Evolutionary conservation across 768 basidiomycete species (phyloP).

Genomic region (Antrodiella citrinella): DNA sequence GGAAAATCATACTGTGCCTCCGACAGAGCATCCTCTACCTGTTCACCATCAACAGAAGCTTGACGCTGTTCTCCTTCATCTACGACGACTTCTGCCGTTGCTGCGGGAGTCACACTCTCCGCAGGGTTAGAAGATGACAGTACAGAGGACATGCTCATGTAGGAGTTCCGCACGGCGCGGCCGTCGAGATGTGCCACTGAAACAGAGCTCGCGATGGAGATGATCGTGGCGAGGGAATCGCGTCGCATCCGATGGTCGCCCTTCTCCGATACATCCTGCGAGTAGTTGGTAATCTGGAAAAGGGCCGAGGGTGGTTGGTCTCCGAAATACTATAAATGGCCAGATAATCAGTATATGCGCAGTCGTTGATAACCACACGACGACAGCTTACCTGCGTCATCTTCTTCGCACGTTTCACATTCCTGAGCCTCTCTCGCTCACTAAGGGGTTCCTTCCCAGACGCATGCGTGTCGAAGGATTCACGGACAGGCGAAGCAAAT

Average conservation of each 20-base stretch:
- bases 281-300: constrained; percentile 26
- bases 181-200: constrained; percentile 2
- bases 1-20: not conserved
- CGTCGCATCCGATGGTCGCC: constrained; percentile 10
- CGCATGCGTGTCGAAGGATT: not conserved
- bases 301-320: constrained; percentile 38
- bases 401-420: constrained; percentile 41
- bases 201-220: constrained; percentile 15
- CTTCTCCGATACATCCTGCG: constrained; percentile 15
- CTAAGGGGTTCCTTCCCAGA: constrained; percentile 5
- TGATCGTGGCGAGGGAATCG: constrained; percentile 17
- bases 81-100: not conserved
- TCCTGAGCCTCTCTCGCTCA: constrained; percentile 31
- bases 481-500: not conserved
- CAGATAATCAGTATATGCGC: constrained; percentile 1
- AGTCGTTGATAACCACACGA: too few species aligned
- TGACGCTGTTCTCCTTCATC: not conserved
- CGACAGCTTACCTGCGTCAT: constrained; percentile 36
- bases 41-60: not conserved
- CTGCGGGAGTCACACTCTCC: not conserved
- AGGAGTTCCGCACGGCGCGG: constrained; percentile 8
- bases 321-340: constrained; percentile 37
- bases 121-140: constrained; percentile 1
- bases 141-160: constrained; percentile 9
- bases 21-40: not conserved